Evolutionary conservation across 805 yeast genomes (phyloP).

Genomic region (Yarrowia deformans): DNA sequence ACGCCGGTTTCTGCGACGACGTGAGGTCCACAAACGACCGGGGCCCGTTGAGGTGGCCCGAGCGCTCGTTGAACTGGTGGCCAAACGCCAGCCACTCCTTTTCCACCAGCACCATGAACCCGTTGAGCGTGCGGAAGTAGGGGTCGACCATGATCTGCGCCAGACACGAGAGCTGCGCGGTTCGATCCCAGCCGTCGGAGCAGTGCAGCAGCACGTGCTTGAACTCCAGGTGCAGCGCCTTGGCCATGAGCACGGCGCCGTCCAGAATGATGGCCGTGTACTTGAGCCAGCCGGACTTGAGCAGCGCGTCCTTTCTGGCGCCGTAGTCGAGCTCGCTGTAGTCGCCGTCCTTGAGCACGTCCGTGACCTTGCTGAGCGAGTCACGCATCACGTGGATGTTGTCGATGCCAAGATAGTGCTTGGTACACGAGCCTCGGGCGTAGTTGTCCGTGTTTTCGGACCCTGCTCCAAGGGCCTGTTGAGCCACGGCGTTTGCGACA

Average conservation of each 20-base stretch:
- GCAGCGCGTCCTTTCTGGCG: slow-evolving; percentile 49
- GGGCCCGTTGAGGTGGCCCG: slow-evolving; percentile 64
- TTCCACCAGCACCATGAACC: slow-evolving; percentile 84
- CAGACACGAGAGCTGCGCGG: slow-evolving; percentile 85
- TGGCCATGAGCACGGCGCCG: slow-evolving; percentile 77
- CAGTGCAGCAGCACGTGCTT: slow-evolving; percentile 90
- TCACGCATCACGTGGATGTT: slow-evolving; percentile 96
- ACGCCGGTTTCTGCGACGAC: slow-evolving; percentile 1
- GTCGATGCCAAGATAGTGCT: slow-evolving; percentile 87
- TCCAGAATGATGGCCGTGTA: slow-evolving; percentile 71
- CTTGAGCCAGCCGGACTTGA: slow-evolving; percentile 80
- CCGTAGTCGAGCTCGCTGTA: slow-evolving; percentile 55
- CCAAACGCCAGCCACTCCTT: slow-evolving; percentile 98
- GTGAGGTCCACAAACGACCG: slow-evolving; percentile 31
- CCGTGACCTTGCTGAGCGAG: slow-evolving; percentile 67
- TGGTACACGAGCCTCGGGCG: slow-evolving; percentile 59
- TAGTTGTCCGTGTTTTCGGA: slow-evolving; percentile 92
- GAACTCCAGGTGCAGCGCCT: slow-evolving; percentile 81
- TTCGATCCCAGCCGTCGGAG: slow-evolving; percentile 99
- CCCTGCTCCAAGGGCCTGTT: slow-evolving; percentile 97
- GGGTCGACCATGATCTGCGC: slow-evolving; percentile 91
- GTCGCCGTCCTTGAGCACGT: slow-evolving; percentile 73
- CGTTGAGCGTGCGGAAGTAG: slow-evolving; percentile 83
- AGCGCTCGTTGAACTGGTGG: slow-evolving; percentile 83
- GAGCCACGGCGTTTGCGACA: slow-evolving; percentile 93